Base-by-base conservation (phyloP, 1,139 yeast species). In the Diutina ranongensis region DNA sequence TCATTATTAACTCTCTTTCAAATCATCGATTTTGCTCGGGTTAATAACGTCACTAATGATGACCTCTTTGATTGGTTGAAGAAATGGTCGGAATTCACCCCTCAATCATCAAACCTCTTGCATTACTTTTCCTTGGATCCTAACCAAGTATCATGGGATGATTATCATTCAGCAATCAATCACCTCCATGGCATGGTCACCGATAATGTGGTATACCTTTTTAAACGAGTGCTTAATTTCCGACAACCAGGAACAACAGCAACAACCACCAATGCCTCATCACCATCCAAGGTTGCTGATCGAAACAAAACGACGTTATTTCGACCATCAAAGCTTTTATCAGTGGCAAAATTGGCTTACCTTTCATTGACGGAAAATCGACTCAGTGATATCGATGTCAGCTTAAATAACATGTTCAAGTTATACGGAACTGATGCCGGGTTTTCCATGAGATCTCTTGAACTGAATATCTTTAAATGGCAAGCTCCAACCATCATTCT, bases 401-500 rank as follows among this genome's bases (percentile, higher is more conserved):
- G 32, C 20, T 16, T 22, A 4, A 21, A 52, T n/a, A 72, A 79
- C 48, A 62, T 83, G 50, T 71, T 80, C 46, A 78, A 75, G 53
- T 69, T 89, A 8, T 89, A 82, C 55, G 68, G 76, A 13, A 97
- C 88, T 4, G 77, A 75, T 45, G 71, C 80, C 20, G 97, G 97
- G 1, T 89, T 84, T 57, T 85, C 96, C 0, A 83, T 89, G 71
- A 66, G 95, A 40, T 83, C 96, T 0, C 72, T 89, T 49, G 95
- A 89, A 60, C 75, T 82, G 50, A 86, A 83, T 53, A 85, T 83
- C 0, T 81, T 86, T 65, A 86, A 87, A 57, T 89, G 97, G 96
- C 79, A 76, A 53, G 94, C 95, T 0, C 95, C 96, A 0, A 78
- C 96, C 0, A 58, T 87, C 2, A 52, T 89, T 12, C 51, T 89